Base-by-base conservation (phyloP, 345 rosid genomes). In the Arabis hirsuta region DNA sequence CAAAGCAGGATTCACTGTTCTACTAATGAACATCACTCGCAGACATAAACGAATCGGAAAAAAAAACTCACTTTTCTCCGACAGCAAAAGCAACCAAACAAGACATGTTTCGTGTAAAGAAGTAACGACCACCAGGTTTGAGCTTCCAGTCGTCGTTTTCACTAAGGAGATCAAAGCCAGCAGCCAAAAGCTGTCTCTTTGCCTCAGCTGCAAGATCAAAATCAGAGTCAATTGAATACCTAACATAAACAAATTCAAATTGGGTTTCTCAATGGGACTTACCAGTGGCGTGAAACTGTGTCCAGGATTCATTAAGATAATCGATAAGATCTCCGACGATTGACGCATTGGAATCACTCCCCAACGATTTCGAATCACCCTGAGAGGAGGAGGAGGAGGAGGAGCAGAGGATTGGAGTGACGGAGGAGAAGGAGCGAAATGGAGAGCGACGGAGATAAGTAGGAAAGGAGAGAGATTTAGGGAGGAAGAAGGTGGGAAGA, bases 201-300 rank as follows among this genome's bases (percentile, higher is more conserved):
- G 96, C 97, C 80, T 91, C 98, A 19, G 97, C 98, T 94, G 74
- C 73, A 73, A 61, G 7, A 48, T 39, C 12, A 55, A 36, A 36
- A 67, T 32, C 14, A 53, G 58, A 41, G n/a, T 34, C 63, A 44
- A 11, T 53, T 9, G 12, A 48, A 38, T 24, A 59, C 42, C 41
- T 3, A 31, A 54, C 69, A 50, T 5, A 3, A 3, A 7, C 60
- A n/a, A 51, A 6, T 13, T 53, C 5, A 14, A 36, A 7, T 0
- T 14, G 45, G 14, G 19, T 63, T 9, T 36, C 51, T 36, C 51
- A 32, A 9, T 57, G 16, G 41, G 41, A 8, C 10, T 2, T 79
- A 88, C 92, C 96, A 41, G 98, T 87, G 51, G 97, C 97, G 58
- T 90, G 97, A 69, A 92, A 92, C 62, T 91, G 96, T 58, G 98